A percentile compares a stretch with the other conserved stretches of the same genome.
phyloP scores from a whole-genome alignment of 208 protist species.

The Leishmania lainsoni region DNA sequence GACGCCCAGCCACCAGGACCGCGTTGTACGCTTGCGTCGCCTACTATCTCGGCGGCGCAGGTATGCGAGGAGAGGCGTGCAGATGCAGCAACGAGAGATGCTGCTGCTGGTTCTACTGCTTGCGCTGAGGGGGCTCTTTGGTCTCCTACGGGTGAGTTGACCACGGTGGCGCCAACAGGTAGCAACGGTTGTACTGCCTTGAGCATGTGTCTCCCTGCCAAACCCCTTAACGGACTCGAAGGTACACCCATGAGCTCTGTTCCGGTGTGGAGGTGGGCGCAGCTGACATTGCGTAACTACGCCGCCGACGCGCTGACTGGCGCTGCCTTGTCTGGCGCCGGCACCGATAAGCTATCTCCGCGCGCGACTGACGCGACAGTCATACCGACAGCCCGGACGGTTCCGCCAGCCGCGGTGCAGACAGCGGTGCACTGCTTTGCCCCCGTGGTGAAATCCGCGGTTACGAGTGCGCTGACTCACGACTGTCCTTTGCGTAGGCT shows the following conservation, averaged over 20 bases:
- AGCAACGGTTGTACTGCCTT: not conserved
- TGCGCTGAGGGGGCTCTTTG: not conserved
- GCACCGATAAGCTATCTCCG: not conserved
- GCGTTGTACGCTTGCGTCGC: not conserved
- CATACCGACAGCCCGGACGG: not conserved
- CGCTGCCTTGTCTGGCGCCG: not conserved
- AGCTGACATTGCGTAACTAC: slow-evolving; percentile 26
- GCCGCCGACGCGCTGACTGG: slow-evolving; percentile 14
- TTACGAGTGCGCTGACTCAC: not conserved
- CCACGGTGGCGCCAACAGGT: not conserved
- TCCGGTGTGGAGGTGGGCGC: slow-evolving; percentile 7
- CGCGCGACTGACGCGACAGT: not conserved
- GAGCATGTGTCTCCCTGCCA: not conserved
- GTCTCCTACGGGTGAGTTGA: not conserved
- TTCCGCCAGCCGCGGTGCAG: not conserved
- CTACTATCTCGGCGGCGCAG: not conserved
- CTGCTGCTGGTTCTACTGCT: not conserved
- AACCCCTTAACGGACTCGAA: not conserved
- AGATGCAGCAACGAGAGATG: not conserved
- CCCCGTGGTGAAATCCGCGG: not conserved
- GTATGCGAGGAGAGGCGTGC: not conserved
- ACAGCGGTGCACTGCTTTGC: not conserved
- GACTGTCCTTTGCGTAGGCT: not conserved
- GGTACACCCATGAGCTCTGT: not conserved
- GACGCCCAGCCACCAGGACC: not conserved